Evolutionary conservation across 768 basidiomycete species (phyloP), one percentile per base, ranked within the genome.

Genomic region (Clitopilus hobsonii): DNA sequence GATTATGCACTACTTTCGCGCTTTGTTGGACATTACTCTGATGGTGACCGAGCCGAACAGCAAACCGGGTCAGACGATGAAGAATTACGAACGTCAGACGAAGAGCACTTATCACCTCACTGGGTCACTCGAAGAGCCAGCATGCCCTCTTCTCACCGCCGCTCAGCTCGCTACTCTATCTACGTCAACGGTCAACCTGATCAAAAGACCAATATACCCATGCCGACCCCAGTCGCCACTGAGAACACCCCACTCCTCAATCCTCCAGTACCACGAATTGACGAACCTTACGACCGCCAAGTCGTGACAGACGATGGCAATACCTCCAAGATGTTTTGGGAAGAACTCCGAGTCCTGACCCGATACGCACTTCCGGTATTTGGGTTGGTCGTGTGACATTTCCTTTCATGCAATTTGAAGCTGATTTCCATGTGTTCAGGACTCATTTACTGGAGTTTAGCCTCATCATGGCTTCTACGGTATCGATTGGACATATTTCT

Each of bases 401-500:
- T 49, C 16, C 20, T 51, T 49, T 18, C 10, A 29, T 51, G 7
- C 7, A 30, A 45, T 28, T 6, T 8, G 18, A 26, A 2, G 32
- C 53, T 54, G 45, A 16, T 55, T 49, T 14, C 5, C 30, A 14
- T 28, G 16, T 24, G 48, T 41, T 11, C 25, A 91, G 91, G 5
- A 86, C 91, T 2, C 88, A 91, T 58, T 51, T 92, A 18, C 77
- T 91, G 18, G 95, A 98, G 66, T 95, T 90, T 67, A 90, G 88
- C 7, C 82, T 98, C 28, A 81, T 92, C 47, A 76, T 96, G 32
- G 86, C 85, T 2, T 86, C 91, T 10, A 91, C 96, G 49, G 69
- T 98, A 29, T 87, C 86, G 10, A 89, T 96, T 22, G 96, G 96
- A 0, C 96, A 98, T 68, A 71, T 98, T 10, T 94, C 92, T 0